Evolutionary conservation across 345 rosid species (phyloP).

Genomic region (Camelina neglecta): DNA sequence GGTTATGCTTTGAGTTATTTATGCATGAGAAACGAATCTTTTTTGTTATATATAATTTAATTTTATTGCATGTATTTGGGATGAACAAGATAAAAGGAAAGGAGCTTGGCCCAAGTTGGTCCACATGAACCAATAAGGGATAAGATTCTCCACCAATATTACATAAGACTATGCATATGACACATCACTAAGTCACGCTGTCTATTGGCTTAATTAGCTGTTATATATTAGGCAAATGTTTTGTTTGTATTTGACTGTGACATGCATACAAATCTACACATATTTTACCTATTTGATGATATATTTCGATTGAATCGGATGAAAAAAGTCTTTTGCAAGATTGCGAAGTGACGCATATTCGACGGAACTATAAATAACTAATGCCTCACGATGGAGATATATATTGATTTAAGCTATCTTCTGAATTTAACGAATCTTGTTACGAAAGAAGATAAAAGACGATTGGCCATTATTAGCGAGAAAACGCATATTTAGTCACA

Average conservation of each 20-base stretch:
- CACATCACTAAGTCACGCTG: slow-evolving; percentile 28
- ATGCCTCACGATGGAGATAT: slow-evolving; percentile 19
- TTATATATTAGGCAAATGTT: slow-evolving; percentile 23
- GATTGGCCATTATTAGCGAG: slow-evolving; percentile 16
- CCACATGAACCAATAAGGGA: slow-evolving; percentile 46
- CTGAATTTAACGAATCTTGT: slow-evolving; percentile 18
- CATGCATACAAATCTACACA: slow-evolving; percentile 11
- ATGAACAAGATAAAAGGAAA: slow-evolving; percentile 34
- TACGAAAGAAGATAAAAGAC: slow-evolving; percentile 26
- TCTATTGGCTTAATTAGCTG: slow-evolving; percentile 44
- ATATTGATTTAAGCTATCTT: slow-evolving; percentile 19
- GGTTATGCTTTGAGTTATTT: slow-evolving; percentile 4
- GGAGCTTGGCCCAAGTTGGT: slow-evolving; percentile 37
- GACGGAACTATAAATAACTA: slow-evolving; percentile 34
- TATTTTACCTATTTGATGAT: slow-evolving; percentile 1
- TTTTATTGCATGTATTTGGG: slow-evolving; percentile 28
- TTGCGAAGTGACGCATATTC: slow-evolving; percentile 29
- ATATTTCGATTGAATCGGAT: background rate
- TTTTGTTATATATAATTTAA: background rate
- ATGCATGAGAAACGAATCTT: slow-evolving; percentile 17
- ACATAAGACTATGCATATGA: slow-evolving; percentile 36
- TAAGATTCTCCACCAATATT: slow-evolving; percentile 39
- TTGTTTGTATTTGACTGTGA: slow-evolving; percentile 26
- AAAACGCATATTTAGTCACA: slow-evolving; percentile 37
- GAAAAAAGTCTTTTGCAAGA: slow-evolving; percentile 28